phyloP scores from a whole-genome alignment of 2,329 filamentous ascomycete genomes.

The Trichophyton verrucosum region DNA sequence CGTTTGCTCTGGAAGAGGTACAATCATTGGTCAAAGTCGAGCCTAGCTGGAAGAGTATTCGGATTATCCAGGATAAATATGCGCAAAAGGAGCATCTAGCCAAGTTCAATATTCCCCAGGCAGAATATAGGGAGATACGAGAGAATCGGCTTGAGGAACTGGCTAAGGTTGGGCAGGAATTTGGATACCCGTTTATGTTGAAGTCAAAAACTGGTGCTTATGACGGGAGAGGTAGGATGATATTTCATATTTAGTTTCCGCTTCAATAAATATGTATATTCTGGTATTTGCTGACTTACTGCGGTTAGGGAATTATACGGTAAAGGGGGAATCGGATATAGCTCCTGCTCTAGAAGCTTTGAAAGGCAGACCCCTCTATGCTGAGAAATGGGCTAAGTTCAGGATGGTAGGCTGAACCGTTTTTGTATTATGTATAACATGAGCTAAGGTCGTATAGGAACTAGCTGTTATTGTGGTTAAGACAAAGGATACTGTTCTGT shows the following conservation, averaged over 20 bases:
- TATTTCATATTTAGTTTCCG: background rate
- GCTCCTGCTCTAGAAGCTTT: slow-evolving; percentile 57
- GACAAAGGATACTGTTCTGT: slow-evolving; percentile 59
- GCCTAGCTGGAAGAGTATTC: slow-evolving; percentile 74
- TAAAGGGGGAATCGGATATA: slow-evolving; percentile 48
- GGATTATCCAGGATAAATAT: slow-evolving; percentile 88
- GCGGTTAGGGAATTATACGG: slow-evolving; percentile 49
- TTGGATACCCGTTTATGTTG: slow-evolving; percentile 81
- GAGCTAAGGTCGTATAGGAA: slow-evolving; percentile 39
- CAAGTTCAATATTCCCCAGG: slow-evolving; percentile 56
- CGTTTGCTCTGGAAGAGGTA: slow-evolving; percentile 76
- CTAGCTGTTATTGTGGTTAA: slow-evolving; percentile 91
- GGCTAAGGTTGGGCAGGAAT: slow-evolving; percentile 47
- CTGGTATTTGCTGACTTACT: slow-evolving; percentile 6
- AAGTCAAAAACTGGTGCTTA: slow-evolving; percentile 86
- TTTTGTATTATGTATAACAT: background rate
- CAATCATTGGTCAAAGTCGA: slow-evolving; percentile 53
- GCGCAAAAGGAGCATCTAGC: slow-evolving; percentile 71
- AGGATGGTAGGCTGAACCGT: slow-evolving; percentile 39
- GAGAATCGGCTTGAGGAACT: slow-evolving; percentile 50
- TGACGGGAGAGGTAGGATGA: slow-evolving; percentile 63
- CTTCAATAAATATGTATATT: background rate
- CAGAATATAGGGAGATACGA: slow-evolving; percentile 55
- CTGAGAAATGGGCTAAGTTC: slow-evolving; percentile 81
- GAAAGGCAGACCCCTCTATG: slow-evolving; percentile 60